Percentiles rank a stretch among this genome's conserved stretches.
Evolutionary conservation across 305 asterid genomes (phyloP).

Genomic region (Fraxinus floribunda): DNA sequence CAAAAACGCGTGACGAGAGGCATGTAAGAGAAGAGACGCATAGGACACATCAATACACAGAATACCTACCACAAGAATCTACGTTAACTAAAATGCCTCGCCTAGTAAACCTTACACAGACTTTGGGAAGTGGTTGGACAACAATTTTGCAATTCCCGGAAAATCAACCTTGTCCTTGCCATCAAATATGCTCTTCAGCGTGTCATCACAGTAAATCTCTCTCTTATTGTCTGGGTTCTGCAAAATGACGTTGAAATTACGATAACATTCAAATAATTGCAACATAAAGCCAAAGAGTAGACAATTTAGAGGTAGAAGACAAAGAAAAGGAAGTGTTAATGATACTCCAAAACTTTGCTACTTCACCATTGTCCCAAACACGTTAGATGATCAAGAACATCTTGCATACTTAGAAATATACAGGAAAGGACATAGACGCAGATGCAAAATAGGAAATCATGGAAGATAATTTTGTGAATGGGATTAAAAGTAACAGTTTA

Average conservation of each 20-base stretch:
- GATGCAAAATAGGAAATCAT: neutral
- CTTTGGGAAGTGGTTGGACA: constrained; percentile 52
- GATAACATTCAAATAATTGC: constrained; percentile 1
- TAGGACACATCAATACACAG: neutral
- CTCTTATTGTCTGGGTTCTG: constrained; percentile 59
- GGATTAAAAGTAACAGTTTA: neutral
- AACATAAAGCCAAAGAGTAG: neutral
- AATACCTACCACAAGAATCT: constrained; percentile 4
- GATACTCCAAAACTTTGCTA: neutral
- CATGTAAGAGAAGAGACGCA: neutral
- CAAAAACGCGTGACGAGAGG: constrained; percentile 2
- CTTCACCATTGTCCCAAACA: neutral
- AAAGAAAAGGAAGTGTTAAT: neutral
- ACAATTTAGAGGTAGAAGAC: neutral
- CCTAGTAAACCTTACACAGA: constrained; percentile 16
- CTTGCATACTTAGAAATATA: neutral
- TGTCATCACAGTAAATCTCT: constrained; percentile 55
- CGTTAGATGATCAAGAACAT: neutral
- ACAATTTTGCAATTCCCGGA: constrained; percentile 44
- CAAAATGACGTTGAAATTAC: neutral
- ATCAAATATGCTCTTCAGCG: constrained; percentile 52
- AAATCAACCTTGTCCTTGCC: constrained; percentile 59
- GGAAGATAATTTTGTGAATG: neutral
- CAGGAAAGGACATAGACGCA: neutral
- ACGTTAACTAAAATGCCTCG: constrained; percentile 4